A percentile compares a stretch with the other conserved stretches of the same genome.
phyloP scores from a whole-genome alignment of 176 grass and related monocot species.

The Oryza meridionalis region DNA sequence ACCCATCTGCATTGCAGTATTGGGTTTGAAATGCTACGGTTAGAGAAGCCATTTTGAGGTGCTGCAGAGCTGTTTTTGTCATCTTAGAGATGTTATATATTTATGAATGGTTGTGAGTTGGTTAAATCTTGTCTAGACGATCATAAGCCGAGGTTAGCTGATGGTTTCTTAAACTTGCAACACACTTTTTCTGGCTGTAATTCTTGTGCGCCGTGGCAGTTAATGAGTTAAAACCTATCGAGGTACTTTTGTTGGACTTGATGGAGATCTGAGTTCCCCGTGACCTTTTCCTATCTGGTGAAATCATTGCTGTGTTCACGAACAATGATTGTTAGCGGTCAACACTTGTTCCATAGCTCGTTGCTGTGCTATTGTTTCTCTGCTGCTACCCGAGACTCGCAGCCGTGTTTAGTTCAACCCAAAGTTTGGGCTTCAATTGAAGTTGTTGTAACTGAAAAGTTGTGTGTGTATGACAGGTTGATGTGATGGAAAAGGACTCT shows the following conservation, averaged over 20 bases:
- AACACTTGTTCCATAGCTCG: neutral
- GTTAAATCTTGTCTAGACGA: constrained; percentile 15
- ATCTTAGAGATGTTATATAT: constrained; percentile 27
- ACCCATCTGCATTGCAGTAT: neutral
- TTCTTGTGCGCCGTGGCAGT: neutral
- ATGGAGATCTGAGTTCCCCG: neutral
- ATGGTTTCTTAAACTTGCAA: constrained; percentile 16
- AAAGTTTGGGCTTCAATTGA: no score
- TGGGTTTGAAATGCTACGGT: neutral
- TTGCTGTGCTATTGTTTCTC: neutral
- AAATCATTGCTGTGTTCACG: neutral
- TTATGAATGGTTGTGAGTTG: constrained; percentile 13
- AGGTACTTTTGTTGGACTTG: neutral
- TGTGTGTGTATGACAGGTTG: no score
- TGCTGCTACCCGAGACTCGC: no score
- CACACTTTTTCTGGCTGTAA: neutral
- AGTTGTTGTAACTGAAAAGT: no score
- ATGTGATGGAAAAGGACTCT: no score
- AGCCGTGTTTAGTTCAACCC: no score
- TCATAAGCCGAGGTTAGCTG: constrained; percentile 22
- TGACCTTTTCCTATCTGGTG: neutral
- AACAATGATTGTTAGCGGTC: neutral
- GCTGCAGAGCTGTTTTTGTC: constrained; percentile 3
- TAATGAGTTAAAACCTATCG: neutral
- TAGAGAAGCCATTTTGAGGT: constrained; percentile 26